Evolutionary conservation across 441 rosid species (phyloP), one percentile per base, ranked within the genome.

Genomic region (Kokia cookei): DNA sequence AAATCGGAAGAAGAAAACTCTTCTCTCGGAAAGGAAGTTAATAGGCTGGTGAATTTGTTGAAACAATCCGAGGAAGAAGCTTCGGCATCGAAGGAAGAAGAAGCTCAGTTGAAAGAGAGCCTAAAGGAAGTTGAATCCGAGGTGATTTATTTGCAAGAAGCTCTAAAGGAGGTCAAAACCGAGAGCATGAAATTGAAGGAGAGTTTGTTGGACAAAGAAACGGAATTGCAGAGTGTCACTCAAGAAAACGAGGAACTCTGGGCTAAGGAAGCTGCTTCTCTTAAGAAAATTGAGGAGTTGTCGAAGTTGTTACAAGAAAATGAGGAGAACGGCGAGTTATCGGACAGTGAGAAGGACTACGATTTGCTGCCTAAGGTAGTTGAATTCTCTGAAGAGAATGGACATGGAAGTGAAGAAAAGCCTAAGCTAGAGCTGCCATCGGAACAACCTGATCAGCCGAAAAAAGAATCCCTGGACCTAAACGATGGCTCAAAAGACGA

Each of bases 331-430:
- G 88, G 93, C 1, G 97, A 95, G 82, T 89, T 95, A 24, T 80
- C 93, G 15, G 97, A 92, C 74, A 91, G 88, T 50, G 99, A 96
- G 65, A 91, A 89, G 76, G 99, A 96, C 73, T 96, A 96, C 76
- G 98, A 95, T 84, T 80, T 93, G 84, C 87, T 96, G 65, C 99
- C 98, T 1, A 91, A 91, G 81, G 97, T 93, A 71, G 92, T 93
- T 50, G 99, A 95, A 76, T 95, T 93, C 83, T 93, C 94, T 19
- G 94, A 93, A 82, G 96, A 89, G 81, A 93, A 93, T 65, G 98
- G 99, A 55, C 96, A 91, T 74, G 85, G 84, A 66, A 79, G 80
- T 51, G 92, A 92, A 80, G 93, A 88, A 80, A 89, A 87, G 74
- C 82, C 82, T 61, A 74, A 77, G 73, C 37, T 76, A 75, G 90